Evolutionary conservation across 371 early-diverging fungal species (phyloP).

Genomic region (Zychaea mexicana): DNA sequence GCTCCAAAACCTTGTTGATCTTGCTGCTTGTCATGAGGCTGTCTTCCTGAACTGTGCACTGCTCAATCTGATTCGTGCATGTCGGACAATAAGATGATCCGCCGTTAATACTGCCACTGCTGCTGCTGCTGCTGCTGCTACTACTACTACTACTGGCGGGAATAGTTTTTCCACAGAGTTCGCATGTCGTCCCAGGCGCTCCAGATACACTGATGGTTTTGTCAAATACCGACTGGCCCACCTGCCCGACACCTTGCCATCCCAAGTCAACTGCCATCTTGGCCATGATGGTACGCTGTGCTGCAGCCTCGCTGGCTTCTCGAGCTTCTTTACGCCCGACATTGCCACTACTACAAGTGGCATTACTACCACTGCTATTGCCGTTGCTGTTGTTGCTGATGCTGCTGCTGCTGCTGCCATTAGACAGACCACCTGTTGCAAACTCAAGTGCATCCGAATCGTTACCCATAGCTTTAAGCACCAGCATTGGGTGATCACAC

Average conservation of each 20-base stretch:
- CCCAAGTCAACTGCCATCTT: slow-evolving; percentile 33
- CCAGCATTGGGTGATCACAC: slow-evolving; percentile 78
- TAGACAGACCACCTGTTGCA: slow-evolving; percentile 16
- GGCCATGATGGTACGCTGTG: slow-evolving; percentile 24
- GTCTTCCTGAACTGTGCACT: not conserved
- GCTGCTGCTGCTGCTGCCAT: not conserved
- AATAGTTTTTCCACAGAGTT: slow-evolving; percentile 32
- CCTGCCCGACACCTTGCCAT: slow-evolving; percentile 24
- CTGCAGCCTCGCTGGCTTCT: slow-evolving; percentile 17
- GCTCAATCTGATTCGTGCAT: slow-evolving; percentile 19
- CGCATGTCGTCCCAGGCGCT: slow-evolving; percentile 14
- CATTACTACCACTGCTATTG: slow-evolving; percentile 2
- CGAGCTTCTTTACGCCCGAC: slow-evolving; percentile 8
- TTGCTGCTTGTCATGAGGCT: slow-evolving; percentile 47
- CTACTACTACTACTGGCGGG: not conserved
- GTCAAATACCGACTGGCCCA: slow-evolving; percentile 24
- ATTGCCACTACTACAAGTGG: not conserved
- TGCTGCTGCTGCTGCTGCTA: too few species aligned
- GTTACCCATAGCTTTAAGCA: slow-evolving; percentile 64
- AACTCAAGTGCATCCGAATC: slow-evolving; percentile 42
- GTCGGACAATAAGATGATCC: slow-evolving; percentile 15
- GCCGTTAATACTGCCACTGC: too few species aligned
- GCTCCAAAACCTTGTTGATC: slow-evolving; percentile 48
- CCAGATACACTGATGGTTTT: not conserved
- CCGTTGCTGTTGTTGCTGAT: slow-evolving; percentile 2